A percentile compares a stretch with the other conserved stretches of the same genome.
phyloP scores from a whole-genome alignment of 768 basidiomycete genomes.

The Russula foetens region DNA sequence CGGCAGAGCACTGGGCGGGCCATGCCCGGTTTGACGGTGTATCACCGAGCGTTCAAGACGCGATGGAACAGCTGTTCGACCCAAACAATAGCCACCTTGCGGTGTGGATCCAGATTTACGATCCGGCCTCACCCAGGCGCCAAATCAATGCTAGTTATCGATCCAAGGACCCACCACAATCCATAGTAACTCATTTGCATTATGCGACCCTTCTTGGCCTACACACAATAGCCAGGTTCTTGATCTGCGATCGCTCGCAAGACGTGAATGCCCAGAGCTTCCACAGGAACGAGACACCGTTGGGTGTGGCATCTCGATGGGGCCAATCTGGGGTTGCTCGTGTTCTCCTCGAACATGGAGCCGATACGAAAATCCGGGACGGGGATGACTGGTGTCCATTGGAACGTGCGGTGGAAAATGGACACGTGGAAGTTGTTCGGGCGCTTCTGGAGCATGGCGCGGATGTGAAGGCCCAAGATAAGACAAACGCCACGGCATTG shows the following conservation, averaged over 20 bases:
- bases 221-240: background rate
- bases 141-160: fast-evolving
- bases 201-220: background rate
- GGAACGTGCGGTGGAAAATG: background rate
- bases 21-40: background rate
- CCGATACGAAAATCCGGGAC: background rate
- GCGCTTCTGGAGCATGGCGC: background rate
- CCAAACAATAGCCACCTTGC: background rate
- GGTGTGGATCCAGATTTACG: background rate
- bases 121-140: background rate
- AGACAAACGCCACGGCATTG: fast-evolving
- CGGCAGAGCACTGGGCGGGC: background rate
- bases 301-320: background rate
- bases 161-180: too few species aligned
- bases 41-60: background rate
- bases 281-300: background rate
- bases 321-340: background rate
- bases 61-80: background rate
- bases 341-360: background rate
- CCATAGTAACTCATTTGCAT: background rate
- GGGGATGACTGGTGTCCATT: background rate
- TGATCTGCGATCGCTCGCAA: background rate
- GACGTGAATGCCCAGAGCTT: background rate
- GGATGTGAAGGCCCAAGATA: background rate
- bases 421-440: background rate